These are phyloP conservation scores for Pleurotus ostreatus DNA, from an alignment of 768 basidiomycete genomes.

Conservation along the genomic window DNA sequence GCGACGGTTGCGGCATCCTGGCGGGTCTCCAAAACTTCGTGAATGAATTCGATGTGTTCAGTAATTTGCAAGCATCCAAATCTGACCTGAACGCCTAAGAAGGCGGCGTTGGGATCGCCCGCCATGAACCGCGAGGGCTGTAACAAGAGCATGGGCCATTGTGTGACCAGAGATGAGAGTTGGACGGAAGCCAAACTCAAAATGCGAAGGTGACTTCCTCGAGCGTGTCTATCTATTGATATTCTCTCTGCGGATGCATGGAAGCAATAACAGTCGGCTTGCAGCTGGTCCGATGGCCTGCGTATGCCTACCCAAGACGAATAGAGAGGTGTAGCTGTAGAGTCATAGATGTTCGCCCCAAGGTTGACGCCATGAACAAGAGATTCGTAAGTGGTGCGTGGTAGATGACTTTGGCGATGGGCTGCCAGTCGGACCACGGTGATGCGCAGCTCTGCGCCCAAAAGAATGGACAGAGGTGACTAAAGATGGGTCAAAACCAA, in stretches of 20 bases:
- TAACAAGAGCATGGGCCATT: constrained; percentile 64
- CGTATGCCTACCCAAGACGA: constrained; percentile 46
- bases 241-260: constrained; percentile 37
- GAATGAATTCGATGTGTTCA: constrained; percentile 51
- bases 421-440: constrained; percentile 43
- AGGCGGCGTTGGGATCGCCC: constrained; percentile 57
- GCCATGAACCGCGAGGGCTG: constrained; percentile 42
- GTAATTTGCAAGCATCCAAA: constrained; percentile 44
- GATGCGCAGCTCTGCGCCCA: constrained; percentile 37
- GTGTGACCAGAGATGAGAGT: constrained; percentile 40
- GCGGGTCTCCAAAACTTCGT: constrained; percentile 28
- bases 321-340: constrained; percentile 40
- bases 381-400: constrained; percentile 34
- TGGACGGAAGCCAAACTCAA: constrained; percentile 36
- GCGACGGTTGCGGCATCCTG: not conserved
- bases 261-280: constrained; percentile 48
- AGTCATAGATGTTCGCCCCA: constrained; percentile 44
- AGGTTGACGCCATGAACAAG: constrained; percentile 37
- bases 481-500: constrained; percentile 17
- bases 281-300: constrained; percentile 26
- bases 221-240: constrained; percentile 36
- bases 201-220: constrained; percentile 31
- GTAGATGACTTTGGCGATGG: constrained; percentile 22
- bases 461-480: constrained; percentile 45
- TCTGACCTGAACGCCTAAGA: constrained; percentile 43